A percentile compares a stretch with the other conserved stretches of the same genome.
Conservation (phyloP, 306 rosid species). For the Castanea mollissima region DNA sequence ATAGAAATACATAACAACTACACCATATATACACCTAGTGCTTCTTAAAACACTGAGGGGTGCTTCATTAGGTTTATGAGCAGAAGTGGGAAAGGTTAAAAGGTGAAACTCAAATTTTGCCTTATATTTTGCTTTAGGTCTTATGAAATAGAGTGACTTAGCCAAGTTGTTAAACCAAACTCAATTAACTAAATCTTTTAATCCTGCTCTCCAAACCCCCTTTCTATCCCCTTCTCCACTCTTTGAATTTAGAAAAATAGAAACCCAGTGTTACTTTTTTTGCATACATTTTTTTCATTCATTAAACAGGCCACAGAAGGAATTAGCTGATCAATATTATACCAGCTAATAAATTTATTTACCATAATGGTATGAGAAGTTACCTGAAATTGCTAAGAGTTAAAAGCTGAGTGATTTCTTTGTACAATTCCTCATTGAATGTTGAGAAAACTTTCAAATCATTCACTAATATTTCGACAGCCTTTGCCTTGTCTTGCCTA, state of each 20-base stretch:
- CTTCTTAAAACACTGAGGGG: not conserved
- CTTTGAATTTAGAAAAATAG: not conserved
- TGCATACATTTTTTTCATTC: not conserved
- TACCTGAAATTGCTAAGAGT: constrained; percentile 85
- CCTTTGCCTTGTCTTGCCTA: constrained; percentile 73
- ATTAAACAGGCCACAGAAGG: not conserved
- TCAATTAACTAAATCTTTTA: not conserved
- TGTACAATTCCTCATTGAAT: constrained; percentile 75
- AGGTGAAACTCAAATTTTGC: not conserved
- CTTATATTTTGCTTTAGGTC: too few species aligned
- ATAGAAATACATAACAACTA: not conserved
- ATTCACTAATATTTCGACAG: constrained; percentile 71
- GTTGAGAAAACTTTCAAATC: constrained; percentile 80
- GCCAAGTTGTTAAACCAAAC: not conserved
- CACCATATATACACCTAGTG: not conserved
- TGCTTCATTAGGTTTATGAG: not conserved
- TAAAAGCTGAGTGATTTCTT: constrained; percentile 84
- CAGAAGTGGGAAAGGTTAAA: not conserved
- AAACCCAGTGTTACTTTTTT: not conserved
- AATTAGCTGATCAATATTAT: not conserved
- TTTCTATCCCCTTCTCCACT: not conserved
- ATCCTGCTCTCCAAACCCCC: too few species aligned
- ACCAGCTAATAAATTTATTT: not conserved
- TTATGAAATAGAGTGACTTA: not conserved
- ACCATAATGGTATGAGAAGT: constrained; percentile 13